Base-by-base conservation (phyloP, 2,329 filamentous ascomycete species). In the Claviceps digitariae region DNA sequence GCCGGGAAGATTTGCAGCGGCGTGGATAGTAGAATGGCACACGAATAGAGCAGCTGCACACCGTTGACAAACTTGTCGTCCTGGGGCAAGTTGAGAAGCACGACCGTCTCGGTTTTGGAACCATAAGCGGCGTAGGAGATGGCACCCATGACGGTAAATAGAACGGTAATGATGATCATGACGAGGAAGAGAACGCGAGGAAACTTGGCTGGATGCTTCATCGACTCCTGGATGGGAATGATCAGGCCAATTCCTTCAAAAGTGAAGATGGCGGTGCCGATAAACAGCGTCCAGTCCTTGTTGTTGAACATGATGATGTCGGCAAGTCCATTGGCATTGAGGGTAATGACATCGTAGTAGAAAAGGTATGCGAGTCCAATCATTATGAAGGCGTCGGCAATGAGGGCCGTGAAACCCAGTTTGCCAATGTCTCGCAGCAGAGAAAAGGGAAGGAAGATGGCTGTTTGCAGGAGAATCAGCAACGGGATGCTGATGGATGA, bases 201-300 rank as follows among this genome's bases (percentile, higher is more conserved):
- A 68, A 98, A 98, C 66, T 95, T 91, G 58, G 83, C 76, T 0
- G 91, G 94, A 44, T 90, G 77, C 65, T 84, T 87, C 93, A 98
- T 98, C 23, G 90, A 94, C 63, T 94, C 90, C 69, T 98, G 94
- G 56, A 98, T 96, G 0, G 94, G 93, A 57, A 98, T 96, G 68
- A 98, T 94, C 49, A 98, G 81, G 13, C 93, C 94, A 56, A 98
- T 94, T 29, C 93, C 93, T 66, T 98, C 93, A 64, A 97, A 98
- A 0, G 93, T 97, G 72, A 98, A 98, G 66, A 98, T 97, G 29
- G 94, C 93, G 0, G 94, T 98, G 57, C 93, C 94, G 62, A 98
- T 98, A 67, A 98, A 97, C 4, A 98, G 78, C 0, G 93, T 95
- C 93, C 94, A 98, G 66, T 90, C 85, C 56, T 86, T 82, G 43